These are phyloP conservation scores for Trichoderma erinaceum DNA, from an alignment of 495 filamentous ascomycete genomes.

Conservation along the genomic window DNA sequence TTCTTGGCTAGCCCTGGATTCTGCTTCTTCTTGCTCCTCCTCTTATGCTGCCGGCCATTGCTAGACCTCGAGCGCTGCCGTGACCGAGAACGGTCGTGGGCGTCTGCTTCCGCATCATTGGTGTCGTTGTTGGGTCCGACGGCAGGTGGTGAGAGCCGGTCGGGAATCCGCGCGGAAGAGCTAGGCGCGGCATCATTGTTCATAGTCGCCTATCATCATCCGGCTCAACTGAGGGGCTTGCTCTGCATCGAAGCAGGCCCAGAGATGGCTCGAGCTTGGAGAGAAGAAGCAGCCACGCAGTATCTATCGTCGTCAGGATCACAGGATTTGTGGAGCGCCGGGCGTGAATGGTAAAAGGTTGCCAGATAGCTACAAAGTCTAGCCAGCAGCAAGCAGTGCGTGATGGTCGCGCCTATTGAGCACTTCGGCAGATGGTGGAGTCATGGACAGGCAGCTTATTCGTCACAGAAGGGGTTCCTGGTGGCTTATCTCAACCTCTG, in stretches of 20 bases:
- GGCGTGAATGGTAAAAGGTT: not conserved
- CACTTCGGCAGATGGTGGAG: not conserved
- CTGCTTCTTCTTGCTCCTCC: constrained; percentile 15
- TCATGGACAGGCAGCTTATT: not conserved
- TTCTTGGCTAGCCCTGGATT: constrained; percentile 45
- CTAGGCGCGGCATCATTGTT: constrained; percentile 60
- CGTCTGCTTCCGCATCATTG: constrained; percentile 21
- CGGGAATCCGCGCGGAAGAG: constrained; percentile 37
- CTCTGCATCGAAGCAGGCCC: constrained; percentile 8
- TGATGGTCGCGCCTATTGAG: not conserved
- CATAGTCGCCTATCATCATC: constrained; percentile 38
- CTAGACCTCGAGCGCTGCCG: constrained; percentile 21
- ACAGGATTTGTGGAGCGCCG: not conserved
- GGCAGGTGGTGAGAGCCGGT: constrained; percentile 25
- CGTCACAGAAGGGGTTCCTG: not conserved
- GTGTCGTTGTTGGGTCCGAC: constrained; percentile 19
- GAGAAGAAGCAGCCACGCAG: not conserved
- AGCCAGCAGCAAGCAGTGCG: not conserved
- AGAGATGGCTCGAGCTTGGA: not conserved
- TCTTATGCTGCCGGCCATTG: constrained; percentile 29
- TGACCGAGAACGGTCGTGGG: constrained; percentile 12
- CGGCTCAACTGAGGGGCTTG: constrained; percentile 1
- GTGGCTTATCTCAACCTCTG: not conserved
- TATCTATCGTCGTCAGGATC: not conserved
- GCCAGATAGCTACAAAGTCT: not conserved